Evolutionary conservation across 768 basidiomycete species (phyloP), one percentile per base, ranked within the genome.

Genomic region (Mycena alexandri): DNA sequence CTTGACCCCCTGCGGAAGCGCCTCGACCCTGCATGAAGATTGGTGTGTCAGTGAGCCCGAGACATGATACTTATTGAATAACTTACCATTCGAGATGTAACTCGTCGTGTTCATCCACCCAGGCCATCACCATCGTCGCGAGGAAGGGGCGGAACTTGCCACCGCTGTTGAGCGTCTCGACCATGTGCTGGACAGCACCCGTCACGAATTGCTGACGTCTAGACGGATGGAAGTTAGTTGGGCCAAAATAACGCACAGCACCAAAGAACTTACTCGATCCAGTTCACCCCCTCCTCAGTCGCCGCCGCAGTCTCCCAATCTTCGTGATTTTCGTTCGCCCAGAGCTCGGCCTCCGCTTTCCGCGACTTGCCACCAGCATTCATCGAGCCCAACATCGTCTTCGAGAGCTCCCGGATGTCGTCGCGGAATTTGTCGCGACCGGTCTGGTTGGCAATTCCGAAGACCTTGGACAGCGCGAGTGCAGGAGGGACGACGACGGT

Each of bases 311-410:
- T 43, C 4, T 60, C 51, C 64, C 64, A 66, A 24, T 5, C 5
- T 1, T 34, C 42, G 8, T 66, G 64, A 53, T 59, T 33, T 21
- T 58, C 64, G 7, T 52, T 16, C 34, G 16, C 57, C 64, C 63
- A n/a, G 42, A 34, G n/a, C 51, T 38, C n/a, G n/a, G n/a, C n/a
- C n/a, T n/a, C n/a, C n/a, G n/a, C n/a, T n/a, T n/a, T n/a, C n/a
- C n/a, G n/a, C n/a, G 54, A 58, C 33, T 53, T 53, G 64, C 64
- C 58, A 60, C 64, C 51, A 2, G 50, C 33, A 24, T 66, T 66
- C 5, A 11, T 33, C 14, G 7, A 7, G 33, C 64, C 64, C 10
- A 36, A 3, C 12, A 66, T 14, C 3, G 57, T 50, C 33, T 66
- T 44, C 12, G 56, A 50, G 22, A 36, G 38, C 17, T 25, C 43